phyloP scores from a whole-genome alignment of 768 basidiomycete genomes.

The Suillus luteus region DNA sequence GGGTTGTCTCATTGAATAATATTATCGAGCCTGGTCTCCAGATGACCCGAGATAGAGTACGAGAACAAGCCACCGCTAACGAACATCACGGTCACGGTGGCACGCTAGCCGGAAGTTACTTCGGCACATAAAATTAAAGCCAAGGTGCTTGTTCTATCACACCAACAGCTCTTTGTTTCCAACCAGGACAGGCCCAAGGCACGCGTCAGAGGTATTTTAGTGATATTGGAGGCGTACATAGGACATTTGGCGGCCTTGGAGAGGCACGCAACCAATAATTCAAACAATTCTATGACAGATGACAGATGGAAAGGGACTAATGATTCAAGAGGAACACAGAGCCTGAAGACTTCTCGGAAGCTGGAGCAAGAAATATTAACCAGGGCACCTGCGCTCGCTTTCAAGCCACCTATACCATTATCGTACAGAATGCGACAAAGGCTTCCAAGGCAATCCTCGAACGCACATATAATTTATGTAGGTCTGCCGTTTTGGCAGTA shows the following conservation, averaged over 20 bases:
- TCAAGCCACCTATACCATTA: conserved; percentile 93
- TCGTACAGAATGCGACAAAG: conserved; percentile 94
- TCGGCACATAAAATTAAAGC: conserved; percentile 43
- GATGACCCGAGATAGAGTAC: too few relatives aligned
- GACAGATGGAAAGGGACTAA: conserved; percentile 16
- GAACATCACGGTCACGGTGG: conserved; percentile 54
- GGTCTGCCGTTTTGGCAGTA: conserved; percentile 95
- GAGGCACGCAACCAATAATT: conserved; percentile 16
- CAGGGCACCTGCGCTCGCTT: neutral
- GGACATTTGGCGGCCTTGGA: neutral
- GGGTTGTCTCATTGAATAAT: conserved; percentile 65
- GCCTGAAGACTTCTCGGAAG: conserved; percentile 67
- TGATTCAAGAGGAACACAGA: conserved; percentile 27
- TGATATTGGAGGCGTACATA: neutral
- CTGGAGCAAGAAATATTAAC: conserved; percentile 61
- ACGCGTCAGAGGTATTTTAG: conserved; percentile 44
- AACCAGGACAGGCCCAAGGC: conserved; percentile 76
- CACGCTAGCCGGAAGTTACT: conserved; percentile 74
- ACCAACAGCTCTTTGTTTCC: neutral
- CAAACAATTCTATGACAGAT: conserved; percentile 27
- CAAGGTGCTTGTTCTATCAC: neutral
- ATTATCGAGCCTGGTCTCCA: conserved; percentile 55
- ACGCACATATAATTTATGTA: conserved; percentile 91
- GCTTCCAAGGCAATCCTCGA: conserved; percentile 94
- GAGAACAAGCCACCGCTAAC: conserved; percentile 22